Evolutionary conservation across 805 yeast genomes (phyloP).

Genomic region (Lipomyces sp.): DNA sequence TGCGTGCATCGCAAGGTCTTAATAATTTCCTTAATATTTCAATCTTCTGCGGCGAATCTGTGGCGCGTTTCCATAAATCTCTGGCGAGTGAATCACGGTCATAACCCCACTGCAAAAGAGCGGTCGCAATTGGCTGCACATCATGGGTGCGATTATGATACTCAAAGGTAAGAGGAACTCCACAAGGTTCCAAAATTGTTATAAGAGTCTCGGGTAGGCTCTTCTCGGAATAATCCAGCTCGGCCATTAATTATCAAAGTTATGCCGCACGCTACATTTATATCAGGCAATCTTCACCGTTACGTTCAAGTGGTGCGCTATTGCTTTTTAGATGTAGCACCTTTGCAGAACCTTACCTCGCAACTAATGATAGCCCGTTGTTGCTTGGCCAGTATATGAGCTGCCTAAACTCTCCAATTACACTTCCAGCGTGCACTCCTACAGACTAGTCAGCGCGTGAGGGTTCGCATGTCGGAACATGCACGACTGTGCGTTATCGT

Average conservation of each 20-base stretch:
- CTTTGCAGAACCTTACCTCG: not conserved
- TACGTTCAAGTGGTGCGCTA: not conserved
- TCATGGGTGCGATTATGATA: not conserved
- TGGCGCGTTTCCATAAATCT: conserved; percentile 1
- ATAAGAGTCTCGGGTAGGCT: conserved; percentile 1
- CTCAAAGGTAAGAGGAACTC: too few relatives aligned
- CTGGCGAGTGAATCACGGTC: conserved; percentile 1
- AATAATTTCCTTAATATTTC: not conserved
- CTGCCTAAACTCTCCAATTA: too few relatives aligned
- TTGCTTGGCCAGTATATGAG: not conserved
- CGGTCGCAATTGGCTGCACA: conserved; percentile 1
- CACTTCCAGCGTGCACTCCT: too few relatives aligned
- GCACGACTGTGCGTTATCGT: too few relatives aligned
- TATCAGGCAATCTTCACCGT: not conserved
- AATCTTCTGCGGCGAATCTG: not conserved
- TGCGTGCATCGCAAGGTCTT: not conserved
- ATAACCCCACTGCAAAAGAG: conserved; percentile 2
- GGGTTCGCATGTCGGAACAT: too few relatives aligned
- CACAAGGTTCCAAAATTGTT: not conserved
- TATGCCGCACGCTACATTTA: not conserved
- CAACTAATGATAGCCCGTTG: not conserved
- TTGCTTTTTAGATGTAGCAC: not conserved
- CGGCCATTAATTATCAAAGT: not conserved
- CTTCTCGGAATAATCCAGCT: conserved; percentile 2
- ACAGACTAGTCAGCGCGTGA: too few relatives aligned